Base-by-base conservation (phyloP, 202 grass and related monocot genomes). In the Alloteropsis angusta region DNA sequence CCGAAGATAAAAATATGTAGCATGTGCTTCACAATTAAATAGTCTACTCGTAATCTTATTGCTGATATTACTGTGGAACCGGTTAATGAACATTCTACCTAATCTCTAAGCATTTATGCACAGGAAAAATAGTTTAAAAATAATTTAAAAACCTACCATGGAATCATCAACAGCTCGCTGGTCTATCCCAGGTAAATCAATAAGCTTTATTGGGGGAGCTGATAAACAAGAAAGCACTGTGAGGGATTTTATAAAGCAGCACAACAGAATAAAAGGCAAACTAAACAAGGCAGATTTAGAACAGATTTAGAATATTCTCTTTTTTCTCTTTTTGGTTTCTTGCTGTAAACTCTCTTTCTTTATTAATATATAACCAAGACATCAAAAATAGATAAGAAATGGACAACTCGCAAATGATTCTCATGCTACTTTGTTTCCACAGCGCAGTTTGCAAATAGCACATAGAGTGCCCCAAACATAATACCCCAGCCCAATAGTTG, bases 111-210 rank as follows among this genome's bases (percentile, higher is more conserved):
- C 53, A 80, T 75, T 45, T 30, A 34, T 46, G 47, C 60, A 73
- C 25, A 77, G 47, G 6, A 60, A 11, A 74, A 59, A 9, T 67
- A 71, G 32, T 67, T 65, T 21, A 46, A 60, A 57, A 23, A 69
- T 7, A 61, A 39, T 42, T 38, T 8, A 62, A 77, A 60, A 76
- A 71, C 83, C 22, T 78, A 88, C 89, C 89, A 68, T 60, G 18
- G 89, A 88, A 76, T 92, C 89, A 18, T 92, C 89, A 54, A 92
- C 76, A 41, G 21, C 86, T 76, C 89, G 75, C 59, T 92, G 83
- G 58, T 92, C 89, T 65, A 92, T 82, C 37, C 89, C 89, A 54
- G 83, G 89, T 77, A 92, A 83, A 85, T 92, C 89, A 37, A 92
- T 83, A 50, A 92, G 45, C 71, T 88, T 92, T 30, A 92, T 44